phyloP scores from a whole-genome alignment of 2,329 filamentous ascomycete genomes.

The Alternaria sp. region DNA sequence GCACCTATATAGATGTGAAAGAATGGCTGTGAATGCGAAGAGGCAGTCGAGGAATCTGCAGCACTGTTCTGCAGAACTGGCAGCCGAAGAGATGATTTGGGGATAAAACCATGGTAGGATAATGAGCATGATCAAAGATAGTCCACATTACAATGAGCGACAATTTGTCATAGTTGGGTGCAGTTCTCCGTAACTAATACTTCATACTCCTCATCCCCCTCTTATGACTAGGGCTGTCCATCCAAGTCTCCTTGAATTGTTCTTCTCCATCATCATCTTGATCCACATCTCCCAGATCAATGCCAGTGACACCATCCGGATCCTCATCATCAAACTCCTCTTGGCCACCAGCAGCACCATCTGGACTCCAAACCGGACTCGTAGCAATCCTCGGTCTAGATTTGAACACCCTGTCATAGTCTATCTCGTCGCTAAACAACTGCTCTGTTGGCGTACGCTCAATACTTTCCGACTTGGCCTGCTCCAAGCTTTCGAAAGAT shows the following conservation, averaged over 20 bases:
- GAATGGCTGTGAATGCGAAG: not conserved
- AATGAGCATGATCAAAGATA: not conserved
- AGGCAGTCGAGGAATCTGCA: too few relatives aligned
- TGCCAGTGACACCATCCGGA: slow-evolving; percentile 17
- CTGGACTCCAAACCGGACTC: slow-evolving; percentile 66
- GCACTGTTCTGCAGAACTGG: too few relatives aligned
- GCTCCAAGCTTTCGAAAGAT: slow-evolving; percentile 32
- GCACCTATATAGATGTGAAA: not conserved
- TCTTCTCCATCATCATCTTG: slow-evolving; percentile 37
- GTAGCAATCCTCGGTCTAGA: slow-evolving; percentile 81
- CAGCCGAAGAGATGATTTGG: too few relatives aligned
- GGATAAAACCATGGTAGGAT: too few relatives aligned
- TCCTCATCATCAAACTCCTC: slow-evolving; percentile 40
- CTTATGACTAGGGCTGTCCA: slow-evolving; percentile 41
- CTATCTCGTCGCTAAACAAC: slow-evolving; percentile 73
- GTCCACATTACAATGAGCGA: not conserved
- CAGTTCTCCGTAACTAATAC: not conserved
- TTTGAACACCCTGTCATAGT: slow-evolving; percentile 85
- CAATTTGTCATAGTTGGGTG: not conserved
- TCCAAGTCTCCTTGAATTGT: slow-evolving; percentile 36
- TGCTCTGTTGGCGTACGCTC: slow-evolving; percentile 68
- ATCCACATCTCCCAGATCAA: slow-evolving; percentile 26
- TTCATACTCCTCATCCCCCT: slow-evolving; percentile 2
- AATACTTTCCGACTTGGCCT: slow-evolving; percentile 22
- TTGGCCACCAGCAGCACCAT: slow-evolving; percentile 11